Conservation (phyloP, 345 rosid genomes). For the Populus simonii region DNA sequence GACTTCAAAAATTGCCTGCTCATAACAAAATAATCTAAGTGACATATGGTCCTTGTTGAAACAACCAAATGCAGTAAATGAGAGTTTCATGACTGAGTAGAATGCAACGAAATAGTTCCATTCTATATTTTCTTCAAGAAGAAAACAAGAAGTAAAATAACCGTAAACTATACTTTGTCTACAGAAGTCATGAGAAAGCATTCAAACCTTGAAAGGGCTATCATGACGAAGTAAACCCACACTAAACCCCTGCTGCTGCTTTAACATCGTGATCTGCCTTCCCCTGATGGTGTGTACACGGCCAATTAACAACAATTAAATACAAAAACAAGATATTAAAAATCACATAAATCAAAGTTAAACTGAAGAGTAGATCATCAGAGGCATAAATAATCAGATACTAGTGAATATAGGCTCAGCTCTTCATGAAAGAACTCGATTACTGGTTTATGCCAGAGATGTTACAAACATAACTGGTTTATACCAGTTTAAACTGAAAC, state of each 20-base stretch:
- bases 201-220: conserved; percentile 33
- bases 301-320: background rate
- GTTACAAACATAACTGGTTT: too few relatives aligned
- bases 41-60: background rate
- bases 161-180: background rate
- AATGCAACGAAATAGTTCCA: background rate
- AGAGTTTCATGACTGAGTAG: background rate
- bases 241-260: conserved; percentile 61
- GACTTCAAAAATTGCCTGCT: background rate
- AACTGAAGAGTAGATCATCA: background rate
- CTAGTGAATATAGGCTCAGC: too few relatives aligned
- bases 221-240: background rate
- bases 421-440: too few relatives aligned
- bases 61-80: background rate
- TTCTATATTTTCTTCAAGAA: background rate
- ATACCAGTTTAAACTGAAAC: too few relatives aligned
- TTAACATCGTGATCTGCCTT: conserved; percentile 46
- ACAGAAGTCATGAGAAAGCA: background rate
- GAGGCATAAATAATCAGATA: too few relatives aligned
- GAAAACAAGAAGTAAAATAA: background rate
- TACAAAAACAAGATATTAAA: background rate
- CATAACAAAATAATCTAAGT: background rate
- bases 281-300: conserved; percentile 34
- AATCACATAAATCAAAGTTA: background rate
- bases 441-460: too few relatives aligned